Evolutionary conservation across 2,329 filamentous ascomycete species (phyloP).

Genomic region (Trichoderma harzianum): DNA sequence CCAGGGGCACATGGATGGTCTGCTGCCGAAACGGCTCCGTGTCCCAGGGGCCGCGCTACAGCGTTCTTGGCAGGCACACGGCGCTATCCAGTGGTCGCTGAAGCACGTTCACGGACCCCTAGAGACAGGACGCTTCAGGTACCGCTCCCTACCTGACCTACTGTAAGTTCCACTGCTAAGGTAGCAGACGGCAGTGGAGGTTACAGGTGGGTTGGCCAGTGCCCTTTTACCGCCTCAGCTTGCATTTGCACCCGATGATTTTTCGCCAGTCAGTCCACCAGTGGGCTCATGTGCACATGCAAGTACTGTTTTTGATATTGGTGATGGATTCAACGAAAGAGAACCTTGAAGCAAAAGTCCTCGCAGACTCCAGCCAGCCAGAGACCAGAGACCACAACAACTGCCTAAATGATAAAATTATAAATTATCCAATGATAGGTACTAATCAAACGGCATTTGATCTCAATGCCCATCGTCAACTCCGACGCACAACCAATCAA

Average conservation of each 20-base stretch:
- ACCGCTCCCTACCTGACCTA: background rate
- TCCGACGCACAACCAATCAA: background rate
- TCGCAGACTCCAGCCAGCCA: background rate
- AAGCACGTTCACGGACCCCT: background rate
- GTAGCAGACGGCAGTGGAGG: background rate
- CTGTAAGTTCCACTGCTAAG: background rate
- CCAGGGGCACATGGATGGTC: slow-evolving; percentile 14
- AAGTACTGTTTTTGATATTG: background rate
- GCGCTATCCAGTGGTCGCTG: slow-evolving; percentile 9
- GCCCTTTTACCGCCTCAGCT: background rate
- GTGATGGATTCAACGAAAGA: background rate
- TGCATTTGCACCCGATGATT: background rate
- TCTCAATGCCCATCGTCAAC: background rate
- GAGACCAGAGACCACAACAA: background rate
- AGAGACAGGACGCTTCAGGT: background rate
- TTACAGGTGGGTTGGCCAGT: background rate
- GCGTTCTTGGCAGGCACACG: slow-evolving; percentile 16
- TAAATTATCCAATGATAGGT: background rate
- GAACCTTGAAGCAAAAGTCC: background rate
- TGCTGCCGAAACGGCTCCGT: slow-evolving; percentile 15
- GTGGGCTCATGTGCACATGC: background rate
- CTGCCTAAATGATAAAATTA: background rate
- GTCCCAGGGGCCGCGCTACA: slow-evolving; percentile 11
- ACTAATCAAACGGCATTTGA: background rate
- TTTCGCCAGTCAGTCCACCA: background rate